Percentiles rank a stretch among this genome's conserved stretches.
Evolutionary conservation across 768 basidiomycete genomes (phyloP).

Genomic region (Lyophyllum semitale): DNA sequence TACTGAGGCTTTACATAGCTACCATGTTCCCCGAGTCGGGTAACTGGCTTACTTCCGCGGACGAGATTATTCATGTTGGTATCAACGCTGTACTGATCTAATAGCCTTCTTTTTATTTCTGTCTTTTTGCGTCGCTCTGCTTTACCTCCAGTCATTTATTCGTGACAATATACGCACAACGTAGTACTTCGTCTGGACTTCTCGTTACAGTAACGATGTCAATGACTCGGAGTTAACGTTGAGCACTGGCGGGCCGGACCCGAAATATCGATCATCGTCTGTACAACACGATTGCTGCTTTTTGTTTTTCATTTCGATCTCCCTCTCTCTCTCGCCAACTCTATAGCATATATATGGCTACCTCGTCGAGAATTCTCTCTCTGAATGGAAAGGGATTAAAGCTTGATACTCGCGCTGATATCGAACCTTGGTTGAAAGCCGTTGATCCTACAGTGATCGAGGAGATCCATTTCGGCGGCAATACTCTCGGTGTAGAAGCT

Average conservation of each 20-base stretch:
- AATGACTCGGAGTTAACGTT: neutral
- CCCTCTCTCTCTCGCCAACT: neutral
- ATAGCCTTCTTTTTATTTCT: neutral
- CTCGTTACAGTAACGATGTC: too few relatives aligned
- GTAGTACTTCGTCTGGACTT: too few relatives aligned
- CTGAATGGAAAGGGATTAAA: conserved; percentile 72
- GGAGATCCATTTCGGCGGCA: conserved; percentile 92
- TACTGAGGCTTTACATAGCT: conserved; percentile 25
- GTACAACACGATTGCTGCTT: neutral
- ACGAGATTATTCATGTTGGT: conserved; percentile 65
- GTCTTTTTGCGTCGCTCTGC: neutral
- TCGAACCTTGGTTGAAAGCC: conserved; percentile 69
- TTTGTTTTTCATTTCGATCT: neutral
- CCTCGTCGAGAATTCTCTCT: conserved; percentile 39
- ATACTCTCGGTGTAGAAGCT: conserved; percentile 92
- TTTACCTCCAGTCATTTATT: neutral
- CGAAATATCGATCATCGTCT: conserved; percentile 20
- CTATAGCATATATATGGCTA: too few relatives aligned
- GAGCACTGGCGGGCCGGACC: too few relatives aligned
- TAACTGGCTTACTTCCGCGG: conserved; percentile 57
- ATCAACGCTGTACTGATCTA: conserved; percentile 56
- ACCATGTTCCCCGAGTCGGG: conserved; percentile 66
- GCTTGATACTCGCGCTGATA: conserved; percentile 73
- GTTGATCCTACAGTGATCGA: conserved; percentile 70
- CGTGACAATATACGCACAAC: neutral